Evolutionary conservation across 306 rosid species (phyloP).

Genomic region (Ochetophila trinervis): DNA sequence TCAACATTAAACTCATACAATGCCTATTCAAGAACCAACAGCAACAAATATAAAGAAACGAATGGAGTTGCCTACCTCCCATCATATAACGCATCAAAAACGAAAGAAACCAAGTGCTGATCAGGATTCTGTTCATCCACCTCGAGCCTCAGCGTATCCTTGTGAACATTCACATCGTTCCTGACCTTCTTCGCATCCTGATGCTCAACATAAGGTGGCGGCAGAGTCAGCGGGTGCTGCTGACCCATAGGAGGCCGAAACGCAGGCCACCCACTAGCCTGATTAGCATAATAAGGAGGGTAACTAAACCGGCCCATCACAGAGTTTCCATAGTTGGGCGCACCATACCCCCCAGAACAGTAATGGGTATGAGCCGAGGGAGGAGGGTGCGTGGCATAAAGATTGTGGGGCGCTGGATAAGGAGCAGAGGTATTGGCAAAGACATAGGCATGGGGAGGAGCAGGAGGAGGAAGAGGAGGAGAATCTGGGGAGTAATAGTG

Average conservation of each 20-base stretch:
- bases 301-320: slow-evolving; percentile 35
- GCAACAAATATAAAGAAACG: neutral
- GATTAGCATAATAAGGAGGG: slow-evolving; percentile 49
- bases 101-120: slow-evolving; percentile 66
- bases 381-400: slow-evolving; percentile 29
- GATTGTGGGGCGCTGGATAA: slow-evolving; percentile 12
- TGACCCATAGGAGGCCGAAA: slow-evolving; percentile 32
- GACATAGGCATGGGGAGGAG: slow-evolving; percentile 17
- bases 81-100: slow-evolving; percentile 75
- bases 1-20: neutral
- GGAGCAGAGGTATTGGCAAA: slow-evolving; percentile 15
- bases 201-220: slow-evolving; percentile 62
- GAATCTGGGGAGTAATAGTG: slow-evolving; percentile 18
- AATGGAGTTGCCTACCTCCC: slow-evolving; percentile 51
- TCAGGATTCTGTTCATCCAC: slow-evolving; percentile 59
- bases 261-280: slow-evolving; percentile 46
- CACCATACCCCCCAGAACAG: slow-evolving; percentile 43
- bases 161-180: slow-evolving; percentile 73
- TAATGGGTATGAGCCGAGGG: slow-evolving; percentile 48
- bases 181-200: slow-evolving; percentile 75
- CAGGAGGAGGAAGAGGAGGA: slow-evolving; percentile 31
- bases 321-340: slow-evolving; percentile 37
- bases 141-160: slow-evolving; percentile 59
- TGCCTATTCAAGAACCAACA: neutral
- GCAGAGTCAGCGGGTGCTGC: slow-evolving; percentile 32